phyloP scores from a whole-genome alignment of 73 alveolate genomes.

The Tetrahymena borealis region DNA sequence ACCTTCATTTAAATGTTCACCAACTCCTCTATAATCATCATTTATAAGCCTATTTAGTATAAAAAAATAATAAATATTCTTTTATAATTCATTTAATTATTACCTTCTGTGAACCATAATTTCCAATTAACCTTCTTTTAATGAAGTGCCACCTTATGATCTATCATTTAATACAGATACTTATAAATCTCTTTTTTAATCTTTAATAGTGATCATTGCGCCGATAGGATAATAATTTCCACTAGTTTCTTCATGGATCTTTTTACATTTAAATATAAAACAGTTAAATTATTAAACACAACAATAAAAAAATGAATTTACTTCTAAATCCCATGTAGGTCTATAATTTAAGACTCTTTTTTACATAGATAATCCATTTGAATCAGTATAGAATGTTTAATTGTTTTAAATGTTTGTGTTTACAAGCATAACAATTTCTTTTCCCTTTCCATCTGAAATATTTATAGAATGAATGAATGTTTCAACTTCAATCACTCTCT shows the following conservation, averaged over 20 bases:
- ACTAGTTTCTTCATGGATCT: constrained; percentile 18
- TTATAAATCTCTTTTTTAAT: background rate
- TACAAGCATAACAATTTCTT: constrained; percentile 14
- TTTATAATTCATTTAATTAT: background rate
- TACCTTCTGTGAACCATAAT: constrained; percentile 81
- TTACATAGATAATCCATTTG: constrained; percentile 59
- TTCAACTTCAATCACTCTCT: constrained; percentile 8
- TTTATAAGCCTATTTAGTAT: background rate
- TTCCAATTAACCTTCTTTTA: constrained; percentile 80
- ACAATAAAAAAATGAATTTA: background rate
- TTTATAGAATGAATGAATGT: constrained; percentile 18
- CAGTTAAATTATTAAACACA: background rate
- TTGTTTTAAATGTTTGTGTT: constrained; percentile 28
- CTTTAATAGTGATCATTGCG: constrained; percentile 49
- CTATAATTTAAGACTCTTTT: constrained; percentile 48
- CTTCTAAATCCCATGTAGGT: constrained; percentile 48
- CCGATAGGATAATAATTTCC: constrained; percentile 66
- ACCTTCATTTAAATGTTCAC: constrained; percentile 73
- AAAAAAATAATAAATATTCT: background rate
- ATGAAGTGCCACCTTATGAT: constrained; percentile 81
- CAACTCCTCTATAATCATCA: constrained; percentile 82
- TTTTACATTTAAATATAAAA: background rate
- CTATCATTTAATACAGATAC: constrained; percentile 67
- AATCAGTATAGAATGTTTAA: constrained; percentile 56
- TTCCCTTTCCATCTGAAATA: constrained; percentile 20